Conservation (phyloP, 257 asterid genomes). For the Solanum bukasovii region DNA sequence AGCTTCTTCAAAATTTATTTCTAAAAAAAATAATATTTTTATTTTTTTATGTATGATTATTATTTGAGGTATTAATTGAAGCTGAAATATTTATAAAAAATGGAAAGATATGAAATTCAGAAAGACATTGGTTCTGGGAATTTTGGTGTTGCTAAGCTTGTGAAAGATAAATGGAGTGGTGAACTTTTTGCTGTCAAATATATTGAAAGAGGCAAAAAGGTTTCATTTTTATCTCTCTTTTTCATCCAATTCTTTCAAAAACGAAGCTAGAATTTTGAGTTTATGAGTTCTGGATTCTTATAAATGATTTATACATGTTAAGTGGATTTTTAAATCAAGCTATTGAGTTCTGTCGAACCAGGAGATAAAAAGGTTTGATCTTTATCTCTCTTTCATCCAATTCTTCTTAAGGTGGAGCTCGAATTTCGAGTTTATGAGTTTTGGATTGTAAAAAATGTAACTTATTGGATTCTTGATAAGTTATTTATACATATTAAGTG, state of each 20-base stretch:
- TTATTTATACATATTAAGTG: background rate
- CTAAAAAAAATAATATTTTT: no score
- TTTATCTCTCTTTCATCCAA: background rate
- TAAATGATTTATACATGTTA: background rate
- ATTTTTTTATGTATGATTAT: background rate
- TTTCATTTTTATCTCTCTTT: background rate
- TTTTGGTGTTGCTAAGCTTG: constrained; percentile 5
- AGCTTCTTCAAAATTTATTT: background rate
- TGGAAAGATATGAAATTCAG: constrained; percentile 3
- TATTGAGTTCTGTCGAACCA: background rate
- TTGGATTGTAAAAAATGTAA: background rate
- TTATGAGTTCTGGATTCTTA: background rate
- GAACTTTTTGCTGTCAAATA: constrained; percentile 32
- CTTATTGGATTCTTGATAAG: background rate
- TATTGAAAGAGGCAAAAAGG: constrained; percentile 47
- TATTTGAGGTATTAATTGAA: background rate
- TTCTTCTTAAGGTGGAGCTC: background rate
- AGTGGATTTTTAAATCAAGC: background rate
- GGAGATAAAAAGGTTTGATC: background rate
- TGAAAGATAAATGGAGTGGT: constrained; percentile 19
- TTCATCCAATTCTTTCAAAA: background rate
- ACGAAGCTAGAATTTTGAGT: background rate
- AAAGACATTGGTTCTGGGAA: constrained; percentile 5
- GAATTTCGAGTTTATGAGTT: background rate
- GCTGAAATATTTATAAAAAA: background rate